These are phyloP conservation scores for Psophocarpus tetragonolobus DNA, from an alignment of 306 rosid species.

Conservation along the genomic window DNA sequence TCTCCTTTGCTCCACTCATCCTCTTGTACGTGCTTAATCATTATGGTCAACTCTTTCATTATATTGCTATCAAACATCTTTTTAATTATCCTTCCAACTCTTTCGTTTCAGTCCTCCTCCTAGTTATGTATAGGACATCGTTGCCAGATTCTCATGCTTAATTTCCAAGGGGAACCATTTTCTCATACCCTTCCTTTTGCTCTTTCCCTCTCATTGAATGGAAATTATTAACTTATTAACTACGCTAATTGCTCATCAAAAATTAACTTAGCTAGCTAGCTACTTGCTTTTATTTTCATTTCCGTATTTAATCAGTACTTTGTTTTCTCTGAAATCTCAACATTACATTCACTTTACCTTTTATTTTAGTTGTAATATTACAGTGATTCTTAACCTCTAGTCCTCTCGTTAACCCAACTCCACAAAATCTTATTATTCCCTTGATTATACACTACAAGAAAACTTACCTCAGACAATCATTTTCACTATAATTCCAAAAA, in stretches of 20 bases:
- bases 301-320: neutral
- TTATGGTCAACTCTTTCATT: neutral
- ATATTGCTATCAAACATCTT: too few relatives aligned
- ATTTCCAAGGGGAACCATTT: neutral
- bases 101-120: neutral
- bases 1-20: neutral
- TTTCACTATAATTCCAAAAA: too few relatives aligned
- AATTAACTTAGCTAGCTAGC: too few relatives aligned
- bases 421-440: too few relatives aligned
- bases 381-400: too few relatives aligned
- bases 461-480: too few relatives aligned
- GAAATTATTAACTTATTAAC: neutral
- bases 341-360: neutral
- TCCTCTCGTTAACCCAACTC: too few relatives aligned
- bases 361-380: too few relatives aligned
- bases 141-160: neutral
- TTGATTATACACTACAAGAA: too few relatives aligned
- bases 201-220: neutral
- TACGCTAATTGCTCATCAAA: too few relatives aligned
- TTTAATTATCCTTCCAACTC: neutral
- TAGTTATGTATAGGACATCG: neutral
- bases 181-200: neutral
- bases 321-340: neutral
- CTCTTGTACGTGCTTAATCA: neutral
- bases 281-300: neutral